Base-by-base conservation (phyloP, 768 basidiomycete genomes). In the Suillus paluster region DNA sequence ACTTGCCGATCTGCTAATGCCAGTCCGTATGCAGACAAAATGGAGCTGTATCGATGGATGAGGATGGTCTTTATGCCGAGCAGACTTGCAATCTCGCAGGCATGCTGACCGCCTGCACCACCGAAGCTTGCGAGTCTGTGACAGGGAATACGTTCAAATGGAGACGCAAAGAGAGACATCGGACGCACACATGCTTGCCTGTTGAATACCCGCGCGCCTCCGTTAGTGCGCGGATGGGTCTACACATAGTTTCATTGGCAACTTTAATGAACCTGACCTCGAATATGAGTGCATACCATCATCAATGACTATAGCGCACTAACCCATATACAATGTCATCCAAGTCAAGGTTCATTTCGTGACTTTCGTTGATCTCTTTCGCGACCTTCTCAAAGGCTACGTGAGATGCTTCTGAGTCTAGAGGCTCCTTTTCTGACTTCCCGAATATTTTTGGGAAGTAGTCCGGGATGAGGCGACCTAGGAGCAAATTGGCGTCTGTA, bases 401-500 rank as follows among this genome's bases (percentile, higher is more conserved):
- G 17, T 78, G 74, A 2, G 92, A 89, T 2, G 93, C 94, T 27
- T 90, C 84, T 5, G 82, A 77, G 70, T 97, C 94, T 25, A 97
- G 76, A 3, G 90, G 84, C 68, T 97, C 92, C 68, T 91, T 87
- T 75, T 95, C 96, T 2, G 85, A 86, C 69, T 90, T 88, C 25
- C 96, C 95, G 68, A 97, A 98, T 61, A 97, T 97, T 75, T 94
- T 95, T 2, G 95, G 95, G 80, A 97, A 97, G 73, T 90, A 94
- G 61, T 92, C 89, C 0, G 95, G 92, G 8, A 97, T 81, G 49
- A 98, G 83, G 1, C 96, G 86, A 6, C 96, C 96, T 3, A 97
- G 87, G 4, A 95, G 78, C 10, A 98, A 80, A 70, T 98, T 98
- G 3, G 95, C 96, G 64, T 98, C 95, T 0, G 95, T 97, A 14